Evolutionary conservation across 2,329 filamentous ascomycete species (phyloP).

Genomic region (Aspergillus sp.): DNA sequence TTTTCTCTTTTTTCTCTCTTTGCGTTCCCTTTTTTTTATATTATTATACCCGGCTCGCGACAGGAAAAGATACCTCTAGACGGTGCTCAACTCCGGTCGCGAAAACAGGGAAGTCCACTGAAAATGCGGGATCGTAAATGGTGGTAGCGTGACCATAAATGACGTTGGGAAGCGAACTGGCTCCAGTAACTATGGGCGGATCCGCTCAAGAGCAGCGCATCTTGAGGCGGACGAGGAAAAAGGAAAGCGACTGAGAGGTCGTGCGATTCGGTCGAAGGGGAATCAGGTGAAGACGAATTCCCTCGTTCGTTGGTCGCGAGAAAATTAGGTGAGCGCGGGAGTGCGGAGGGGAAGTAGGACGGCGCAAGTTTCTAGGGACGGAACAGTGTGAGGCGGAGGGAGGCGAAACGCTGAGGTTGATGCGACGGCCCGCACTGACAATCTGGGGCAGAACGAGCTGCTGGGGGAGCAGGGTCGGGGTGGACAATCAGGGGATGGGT

Average conservation of each 20-base stretch:
- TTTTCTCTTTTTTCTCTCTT: conserved; percentile 10
- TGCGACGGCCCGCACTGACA: conserved; percentile 16
- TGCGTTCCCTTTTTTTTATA: conserved; percentile 14
- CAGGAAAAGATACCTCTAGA: conserved; percentile 16
- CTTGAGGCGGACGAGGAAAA: conserved; percentile 19
- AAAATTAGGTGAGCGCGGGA: conserved; percentile 3
- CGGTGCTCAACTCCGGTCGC: conserved; percentile 13
- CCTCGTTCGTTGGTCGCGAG: conserved; percentile 5
- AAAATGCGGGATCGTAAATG: conserved; percentile 21
- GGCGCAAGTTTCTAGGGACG: conserved; percentile 22
- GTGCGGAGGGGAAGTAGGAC: conserved; percentile 12
- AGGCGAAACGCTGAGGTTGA: conserved; percentile 18
- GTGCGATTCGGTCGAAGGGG: conserved; percentile 12
- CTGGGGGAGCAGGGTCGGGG: not conserved
- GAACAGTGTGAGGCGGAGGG: conserved; percentile 13
- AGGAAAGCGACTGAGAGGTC: conserved; percentile 10
- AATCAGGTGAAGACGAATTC: conserved; percentile 4
- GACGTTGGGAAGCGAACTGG: conserved; percentile 32
- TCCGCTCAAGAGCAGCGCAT: conserved; percentile 31
- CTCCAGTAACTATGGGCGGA: conserved; percentile 22
- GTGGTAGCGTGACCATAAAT: conserved; percentile 35
- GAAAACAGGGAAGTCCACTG: conserved; percentile 10
- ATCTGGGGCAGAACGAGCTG: conserved; percentile 13
- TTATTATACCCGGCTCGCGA: conserved; percentile 11
- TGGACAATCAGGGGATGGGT: conserved; percentile 7